These are phyloP conservation scores for Neofusicoccum parvum DNA, from an alignment of 2,329 filamentous ascomycete genomes.

Conservation along the genomic window DNA sequence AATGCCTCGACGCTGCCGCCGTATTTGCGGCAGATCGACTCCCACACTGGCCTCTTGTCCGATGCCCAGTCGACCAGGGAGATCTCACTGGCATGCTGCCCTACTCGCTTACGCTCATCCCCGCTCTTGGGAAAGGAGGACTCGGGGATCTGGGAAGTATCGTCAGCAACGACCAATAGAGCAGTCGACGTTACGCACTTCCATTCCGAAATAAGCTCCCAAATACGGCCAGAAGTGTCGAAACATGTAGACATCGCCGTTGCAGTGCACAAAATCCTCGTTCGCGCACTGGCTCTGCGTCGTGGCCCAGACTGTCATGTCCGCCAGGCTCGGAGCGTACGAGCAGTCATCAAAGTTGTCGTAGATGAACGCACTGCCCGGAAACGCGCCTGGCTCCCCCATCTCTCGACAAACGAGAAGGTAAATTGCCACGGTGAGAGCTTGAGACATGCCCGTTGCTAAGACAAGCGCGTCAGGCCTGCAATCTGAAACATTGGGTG, in stretches of 20 bases:
- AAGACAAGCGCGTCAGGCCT: not conserved
- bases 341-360: slow-evolving; percentile 39
- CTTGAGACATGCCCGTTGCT: slow-evolving; percentile 43
- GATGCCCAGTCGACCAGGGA: not conserved
- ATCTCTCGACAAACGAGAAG: slow-evolving; percentile 40
- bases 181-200: too few relatives aligned
- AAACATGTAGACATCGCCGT: too few relatives aligned
- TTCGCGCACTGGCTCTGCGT: slow-evolving; percentile 25
- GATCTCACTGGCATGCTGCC: not conserved
- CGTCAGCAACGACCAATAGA: too few relatives aligned
- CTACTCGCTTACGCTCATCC: not conserved
- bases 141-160: too few relatives aligned
- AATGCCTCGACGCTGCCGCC: not conserved
- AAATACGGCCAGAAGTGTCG: too few relatives aligned
- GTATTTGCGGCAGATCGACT: not conserved
- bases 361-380: slow-evolving; percentile 37
- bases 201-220: too few relatives aligned
- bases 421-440: slow-evolving; percentile 46
- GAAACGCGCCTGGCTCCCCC: slow-evolving; percentile 36
- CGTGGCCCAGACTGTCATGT: slow-evolving; percentile 43
- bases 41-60: not conserved
- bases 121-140: too few relatives aligned
- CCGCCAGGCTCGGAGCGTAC: slow-evolving; percentile 37
- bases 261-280: too few relatives aligned
- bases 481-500: not conserved